A percentile compares a stretch with the other conserved stretches of the same genome.
Evolutionary conservation across 2,329 filamentous ascomycete genomes (phyloP).

Genomic region (Podosphaera xanthii): DNA sequence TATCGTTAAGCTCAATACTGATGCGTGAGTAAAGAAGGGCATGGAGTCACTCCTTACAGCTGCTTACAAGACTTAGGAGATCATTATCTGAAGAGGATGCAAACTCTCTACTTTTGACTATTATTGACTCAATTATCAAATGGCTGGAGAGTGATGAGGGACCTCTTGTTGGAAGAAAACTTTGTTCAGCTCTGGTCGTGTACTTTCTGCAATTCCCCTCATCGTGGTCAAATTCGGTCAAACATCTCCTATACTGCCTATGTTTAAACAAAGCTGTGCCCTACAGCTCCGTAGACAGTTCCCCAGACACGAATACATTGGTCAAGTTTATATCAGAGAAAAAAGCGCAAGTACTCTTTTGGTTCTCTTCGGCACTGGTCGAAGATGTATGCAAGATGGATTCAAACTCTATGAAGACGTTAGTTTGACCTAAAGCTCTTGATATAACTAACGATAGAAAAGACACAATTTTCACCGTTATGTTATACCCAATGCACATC

Average conservation of each 20-base stretch:
- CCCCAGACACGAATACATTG: conserved; percentile 22
- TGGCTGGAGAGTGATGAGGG: conserved; percentile 29
- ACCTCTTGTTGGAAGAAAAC: conserved; percentile 44
- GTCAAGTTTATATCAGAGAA: conserved; percentile 23
- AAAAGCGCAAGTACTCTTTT: conserved; percentile 34
- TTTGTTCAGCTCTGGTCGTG: conserved; percentile 54
- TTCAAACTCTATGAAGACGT: conserved; percentile 33
- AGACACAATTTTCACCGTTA: conserved; percentile 25
- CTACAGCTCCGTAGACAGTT: conserved; percentile 24
- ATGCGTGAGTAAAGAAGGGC: conserved; percentile 31
- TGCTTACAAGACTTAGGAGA: conserved; percentile 16
- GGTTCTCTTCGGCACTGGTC: conserved; percentile 39
- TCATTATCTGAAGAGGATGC: conserved; percentile 27
- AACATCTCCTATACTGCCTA: conserved; percentile 38
- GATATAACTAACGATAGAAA: conserved; percentile 3
- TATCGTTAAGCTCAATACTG: conserved; percentile 84
- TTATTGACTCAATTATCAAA: conserved; percentile 38
- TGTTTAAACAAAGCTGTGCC: conserved; percentile 23
- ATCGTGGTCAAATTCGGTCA: conserved; percentile 42
- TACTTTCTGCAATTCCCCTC: conserved; percentile 51
- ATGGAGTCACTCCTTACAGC: neutral
- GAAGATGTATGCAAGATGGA: conserved; percentile 49
- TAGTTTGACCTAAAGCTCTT: conserved; percentile 8
- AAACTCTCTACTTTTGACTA: conserved; percentile 31
- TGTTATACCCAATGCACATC: conserved; percentile 27